Evolutionary conservation across 2,329 filamentous ascomycete species (phyloP), one percentile per base, ranked within the genome.

Genomic region (Biscogniauxia marginata): DNA sequence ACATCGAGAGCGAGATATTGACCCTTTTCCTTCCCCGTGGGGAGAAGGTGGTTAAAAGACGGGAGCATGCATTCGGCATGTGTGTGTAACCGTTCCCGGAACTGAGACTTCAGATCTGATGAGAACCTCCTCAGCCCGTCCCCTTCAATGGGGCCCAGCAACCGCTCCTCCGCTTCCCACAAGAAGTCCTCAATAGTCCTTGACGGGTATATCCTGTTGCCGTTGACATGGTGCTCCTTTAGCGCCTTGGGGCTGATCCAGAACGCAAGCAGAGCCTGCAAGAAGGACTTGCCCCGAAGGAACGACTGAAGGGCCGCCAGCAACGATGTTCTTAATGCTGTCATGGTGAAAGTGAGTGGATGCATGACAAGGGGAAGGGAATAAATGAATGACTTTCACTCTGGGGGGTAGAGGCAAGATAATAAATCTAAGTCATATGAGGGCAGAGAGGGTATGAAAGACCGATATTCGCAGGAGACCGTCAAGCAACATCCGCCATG

Each of bases 1-100:
- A 89, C 83, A 68, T 89, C 86, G 39, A 88, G 74, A 20, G 85
- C 83, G 52, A 89, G 74, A 67, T 80, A 88, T 52, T 78, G 79
- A 22, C 86, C 86, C 46, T 67, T 70, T 66, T 88, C 86, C 48
- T 75, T 68, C 51, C 86, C 86, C n/a, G 73, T 78, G 1, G 86
- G 86, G 5, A 89, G 75, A 61, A 83, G 80, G 63, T 86, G 81
- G 73, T 82, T 87, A 73, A 85, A 88, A 11, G 84, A 87, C 2
- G 85, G 85, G 19, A 88, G 76, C 85, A 87, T 88, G 68, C 80
- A 85, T 58, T 80, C 76, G 58, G 77, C 71, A 65, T 84, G 79
- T 25, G 73, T 75, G 59, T 78, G 70, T 54, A 87, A 71, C 39
- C 79, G 77, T 46, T 82, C 75, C 46, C 78, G 68, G 64, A 85